These are phyloP conservation scores for Hibiscus trionum DNA, from an alignment of 345 rosid genomes.

Conservation along the genomic window DNA sequence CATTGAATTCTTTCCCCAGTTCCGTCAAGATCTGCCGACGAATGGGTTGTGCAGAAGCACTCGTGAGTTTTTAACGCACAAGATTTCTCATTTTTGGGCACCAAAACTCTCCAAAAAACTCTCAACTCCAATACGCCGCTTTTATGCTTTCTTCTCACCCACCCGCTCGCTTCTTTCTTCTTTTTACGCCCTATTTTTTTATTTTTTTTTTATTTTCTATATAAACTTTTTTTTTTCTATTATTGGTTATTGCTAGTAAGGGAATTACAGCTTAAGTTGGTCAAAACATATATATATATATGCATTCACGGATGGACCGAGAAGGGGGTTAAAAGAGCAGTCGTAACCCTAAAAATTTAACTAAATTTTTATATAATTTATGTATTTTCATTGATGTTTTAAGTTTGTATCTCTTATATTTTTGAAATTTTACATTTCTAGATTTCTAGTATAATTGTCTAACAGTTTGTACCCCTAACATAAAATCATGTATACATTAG, in stretches of 20 bases:
- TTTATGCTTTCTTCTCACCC: slow-evolving; percentile 19
- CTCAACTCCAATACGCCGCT: slow-evolving; percentile 15
- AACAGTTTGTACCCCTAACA: no score
- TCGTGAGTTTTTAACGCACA: neutral
- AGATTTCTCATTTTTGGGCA: neutral
- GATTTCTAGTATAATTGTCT: no score
- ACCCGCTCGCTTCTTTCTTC: neutral
- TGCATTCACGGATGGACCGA: no score
- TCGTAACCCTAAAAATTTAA: no score
- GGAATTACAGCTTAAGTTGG: slow-evolving; percentile 33
- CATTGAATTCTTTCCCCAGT: slow-evolving; percentile 15
- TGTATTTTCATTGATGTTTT: no score
- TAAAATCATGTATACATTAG: no score
- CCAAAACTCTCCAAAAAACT: neutral
- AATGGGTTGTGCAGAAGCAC: neutral
- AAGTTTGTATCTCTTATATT: no score
- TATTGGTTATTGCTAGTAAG: no score
- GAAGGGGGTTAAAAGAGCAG: no score
- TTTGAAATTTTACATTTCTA: no score
- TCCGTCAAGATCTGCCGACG: neutral
- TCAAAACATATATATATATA: no score
- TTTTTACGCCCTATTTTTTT: neutral
- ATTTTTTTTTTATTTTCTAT: neutral
- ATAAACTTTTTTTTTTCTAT: neutral
- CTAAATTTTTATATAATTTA: no score